phyloP scores from a whole-genome alignment of 345 rosid species.

The Psidium friedrichsthalianum region DNA sequence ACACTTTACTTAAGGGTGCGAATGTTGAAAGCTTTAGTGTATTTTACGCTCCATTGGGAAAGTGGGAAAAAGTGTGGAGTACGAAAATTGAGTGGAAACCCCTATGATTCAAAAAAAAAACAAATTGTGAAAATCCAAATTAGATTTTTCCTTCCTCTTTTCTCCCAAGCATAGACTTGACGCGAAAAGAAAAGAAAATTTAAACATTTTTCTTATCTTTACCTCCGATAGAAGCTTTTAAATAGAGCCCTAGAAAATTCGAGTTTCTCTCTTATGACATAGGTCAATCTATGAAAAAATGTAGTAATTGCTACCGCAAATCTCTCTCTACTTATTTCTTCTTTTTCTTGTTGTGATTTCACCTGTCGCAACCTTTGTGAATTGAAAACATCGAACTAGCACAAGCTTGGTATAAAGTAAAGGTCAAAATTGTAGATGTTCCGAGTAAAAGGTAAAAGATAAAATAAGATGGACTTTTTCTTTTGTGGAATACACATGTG shows the following conservation, averaged over 20 bases:
- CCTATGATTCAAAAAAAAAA: background rate
- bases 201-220: background rate
- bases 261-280: background rate
- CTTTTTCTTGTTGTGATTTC: background rate
- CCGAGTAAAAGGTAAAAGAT: background rate
- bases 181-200: background rate
- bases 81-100: background rate
- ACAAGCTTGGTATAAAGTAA: background rate
- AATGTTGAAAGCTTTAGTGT: background rate
- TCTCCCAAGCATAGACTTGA: background rate
- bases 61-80: background rate
- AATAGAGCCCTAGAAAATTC: background rate
- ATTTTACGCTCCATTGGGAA: background rate
- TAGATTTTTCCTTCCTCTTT: background rate
- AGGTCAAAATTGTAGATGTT: background rate
- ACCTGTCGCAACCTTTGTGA: background rate
- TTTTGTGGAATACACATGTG: background rate
- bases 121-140: background rate
- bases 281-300: background rate
- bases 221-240: rapidly evolving
- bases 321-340: background rate
- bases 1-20: no score
- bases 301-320: background rate
- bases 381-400: background rate
- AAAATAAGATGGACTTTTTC: background rate